Percentiles rank a stretch among this genome's conserved stretches.
phyloP scores from a whole-genome alignment of 495 filamentous ascomycete species.

The Aspergillus heteromorphus region DNA sequence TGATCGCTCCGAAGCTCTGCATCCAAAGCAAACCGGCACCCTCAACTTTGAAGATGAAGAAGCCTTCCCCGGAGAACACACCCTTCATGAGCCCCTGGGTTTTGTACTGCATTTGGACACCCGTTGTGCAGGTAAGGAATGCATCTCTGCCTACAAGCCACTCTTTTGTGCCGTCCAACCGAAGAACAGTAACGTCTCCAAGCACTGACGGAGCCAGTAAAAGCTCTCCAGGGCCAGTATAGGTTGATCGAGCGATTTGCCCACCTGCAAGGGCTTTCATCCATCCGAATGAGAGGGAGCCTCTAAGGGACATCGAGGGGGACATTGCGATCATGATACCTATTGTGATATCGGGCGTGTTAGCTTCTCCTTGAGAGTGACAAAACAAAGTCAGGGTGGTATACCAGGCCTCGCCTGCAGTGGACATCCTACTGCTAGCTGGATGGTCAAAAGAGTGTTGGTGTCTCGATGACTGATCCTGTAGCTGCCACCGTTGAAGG shows the following conservation, averaged over 20 bases:
- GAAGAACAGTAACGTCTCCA: slow-evolving; percentile 81
- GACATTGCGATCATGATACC: slow-evolving; percentile 95
- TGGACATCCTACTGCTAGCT: slow-evolving; percentile 85
- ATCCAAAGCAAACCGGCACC: slow-evolving; percentile 81
- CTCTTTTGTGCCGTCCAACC: slow-evolving; percentile 55
- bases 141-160: slow-evolving; percentile 83
- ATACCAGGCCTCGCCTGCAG: slow-evolving; percentile 72
- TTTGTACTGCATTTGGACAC: slow-evolving; percentile 76
- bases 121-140: slow-evolving; percentile 72
- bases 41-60: slow-evolving; percentile 84
- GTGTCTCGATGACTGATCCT: slow-evolving; percentile 87
- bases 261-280: slow-evolving; percentile 82
- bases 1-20: slow-evolving; percentile 89
- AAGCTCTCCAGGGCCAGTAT: slow-evolving; percentile 87
- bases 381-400: slow-evolving; percentile 13
- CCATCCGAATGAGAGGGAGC: slow-evolving; percentile 69
- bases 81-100: slow-evolving; percentile 83
- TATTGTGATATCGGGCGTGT: slow-evolving; percentile 17
- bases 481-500: slow-evolving; percentile 93
- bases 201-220: slow-evolving; percentile 73
- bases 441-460: slow-evolving; percentile 84
- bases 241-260: slow-evolving; percentile 74
- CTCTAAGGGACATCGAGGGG: slow-evolving; percentile 75
- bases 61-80: slow-evolving; percentile 87
- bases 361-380: neutral